Base-by-base conservation (phyloP, 768 basidiomycete genomes). In the Porpolomopsis calyptriformis region DNA sequence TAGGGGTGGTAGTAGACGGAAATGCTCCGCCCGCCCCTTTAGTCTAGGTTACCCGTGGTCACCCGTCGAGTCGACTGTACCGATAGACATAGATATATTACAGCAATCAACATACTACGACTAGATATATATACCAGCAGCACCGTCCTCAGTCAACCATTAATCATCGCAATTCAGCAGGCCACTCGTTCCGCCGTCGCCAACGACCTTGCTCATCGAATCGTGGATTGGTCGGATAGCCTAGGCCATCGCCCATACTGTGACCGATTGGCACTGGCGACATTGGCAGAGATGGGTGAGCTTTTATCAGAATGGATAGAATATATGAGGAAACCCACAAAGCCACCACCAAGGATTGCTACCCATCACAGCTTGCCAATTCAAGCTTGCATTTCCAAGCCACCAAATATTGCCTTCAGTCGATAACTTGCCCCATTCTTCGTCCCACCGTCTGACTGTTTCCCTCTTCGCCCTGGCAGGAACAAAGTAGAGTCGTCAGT, bases 351-450 rank as follows among this genome's bases (percentile, higher is more conserved):
- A 70, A 46, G 62, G 60, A 47, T 66, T 74, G 26, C 54, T 62
- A 7, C 92, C 92, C 89, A 97, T 94, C 36, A 84, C 81, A 40
- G 77, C 74, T 53, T 74, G 72, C 91, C 91, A 96, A 52, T 81
- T 82, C 35, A 63, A 66, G 40, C 68, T 60, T 37, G 53, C 49
- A 51, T 70, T 75, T 22, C 85, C 92, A 27, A 77, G 63, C 80
- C 83, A 88, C 92, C 92, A 97, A 5, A 93, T 62, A 57, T 91
- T 81, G 0, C 85, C 90, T 57, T 93, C 92, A 24, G 69, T 76
- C 5, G 71, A 67, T 1, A 85, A 66, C 23, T 69, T 62, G 0
- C 92, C 92, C 85, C 87, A 97, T 55, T 93, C 90, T 20, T 64
- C 62, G 52, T 89, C 78, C 82, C 86, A 93, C 36, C 68, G 61